Evolutionary conservation across 441 rosid species (phyloP), one percentile per base, ranked within the genome.

Genomic region (Isatis lusitanica): DNA sequence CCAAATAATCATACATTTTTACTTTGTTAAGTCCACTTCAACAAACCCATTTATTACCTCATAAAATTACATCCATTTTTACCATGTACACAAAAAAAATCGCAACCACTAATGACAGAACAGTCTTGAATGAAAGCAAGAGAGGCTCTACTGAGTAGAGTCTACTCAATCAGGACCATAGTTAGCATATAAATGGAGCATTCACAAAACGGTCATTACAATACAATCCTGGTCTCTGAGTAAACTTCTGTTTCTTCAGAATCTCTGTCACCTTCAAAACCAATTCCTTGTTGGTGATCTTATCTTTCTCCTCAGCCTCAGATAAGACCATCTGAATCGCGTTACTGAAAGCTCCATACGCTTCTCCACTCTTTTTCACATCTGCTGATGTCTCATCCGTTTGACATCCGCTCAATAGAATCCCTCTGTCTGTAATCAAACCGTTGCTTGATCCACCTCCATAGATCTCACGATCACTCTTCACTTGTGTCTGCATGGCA

Each of bases 331-430:
- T 78, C 85, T 94, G 95, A 50, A 94, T 80, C 17, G 86, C 95
- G 63, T 94, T 90, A 85, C 86, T 94, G 21, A 89, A 85, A 48
- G 97, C 97, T 61, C 98, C 97, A 65, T 91, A 89, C 31, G 97
- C 93, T 79, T 77, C 78, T 4, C 72, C 68, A 16, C 91, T 33
- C 17, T 86, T 79, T 56, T 81, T 88, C 7, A 96, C 97, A 46
- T 94, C 98, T 0, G 97, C 98, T 35, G 98, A 94, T 46, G 97
- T 90, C 78, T 94, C 90, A 74, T 90, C 78, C 9, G 89, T 87
- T 78, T 94, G 98, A 74, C 97, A 94, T 47, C 98, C 97, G 18
- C 98, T 94, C 43, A 90, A 76, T 77, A 94, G 80, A 74, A 94
- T 82, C 46, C 93, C 97, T 2, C 82, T 75, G 40, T 85, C 92